phyloP scores from a whole-genome alignment of 805 yeast species.

The Torulaspora delbrueckii region DNA sequence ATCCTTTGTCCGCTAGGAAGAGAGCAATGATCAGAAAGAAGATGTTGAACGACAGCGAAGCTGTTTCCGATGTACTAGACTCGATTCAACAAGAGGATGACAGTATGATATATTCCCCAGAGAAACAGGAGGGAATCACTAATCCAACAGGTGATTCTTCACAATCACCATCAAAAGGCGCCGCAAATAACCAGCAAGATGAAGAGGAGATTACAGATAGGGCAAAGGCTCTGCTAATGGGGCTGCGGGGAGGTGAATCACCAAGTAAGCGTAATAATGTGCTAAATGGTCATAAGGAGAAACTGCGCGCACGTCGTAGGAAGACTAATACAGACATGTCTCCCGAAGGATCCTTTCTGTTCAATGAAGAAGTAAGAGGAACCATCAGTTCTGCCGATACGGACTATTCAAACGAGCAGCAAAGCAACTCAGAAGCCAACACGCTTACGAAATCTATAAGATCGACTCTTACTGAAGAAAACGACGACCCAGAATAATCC shows the following conservation, averaged over 20 bases:
- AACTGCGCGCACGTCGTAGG: constrained; percentile 27
- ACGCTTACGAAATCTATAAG: not conserved
- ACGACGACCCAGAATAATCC: not conserved
- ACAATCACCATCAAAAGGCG: constrained; percentile 1
- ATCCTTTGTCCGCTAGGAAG: constrained; percentile 73
- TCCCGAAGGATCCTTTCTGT: constrained; percentile 17
- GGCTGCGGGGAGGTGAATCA: constrained; percentile 43
- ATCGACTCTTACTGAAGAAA: not conserved
- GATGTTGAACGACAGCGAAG: constrained; percentile 34
- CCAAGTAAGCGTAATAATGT: constrained; percentile 24
- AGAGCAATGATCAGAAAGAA: constrained; percentile 71
- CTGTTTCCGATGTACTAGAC: constrained; percentile 11
- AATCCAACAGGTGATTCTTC: constrained; percentile 8
- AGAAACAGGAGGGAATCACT: constrained; percentile 6
- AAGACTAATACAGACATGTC: constrained; percentile 12
- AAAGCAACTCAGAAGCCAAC: not conserved
- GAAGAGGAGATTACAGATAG: constrained; percentile 37
- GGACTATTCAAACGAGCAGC: constrained; percentile 3
- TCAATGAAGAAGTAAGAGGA: constrained; percentile 10
- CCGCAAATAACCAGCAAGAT: constrained; percentile 13
- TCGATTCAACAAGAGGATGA: constrained; percentile 26
- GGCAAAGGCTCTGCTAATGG: constrained; percentile 60
- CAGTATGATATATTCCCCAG: constrained; percentile 32
- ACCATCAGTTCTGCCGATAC: constrained; percentile 2
- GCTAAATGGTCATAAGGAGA: constrained; percentile 28